Evolutionary conservation across 345 rosid species (phyloP), one percentile per base, ranked within the genome.

Genomic region (Brassica nigra): DNA sequence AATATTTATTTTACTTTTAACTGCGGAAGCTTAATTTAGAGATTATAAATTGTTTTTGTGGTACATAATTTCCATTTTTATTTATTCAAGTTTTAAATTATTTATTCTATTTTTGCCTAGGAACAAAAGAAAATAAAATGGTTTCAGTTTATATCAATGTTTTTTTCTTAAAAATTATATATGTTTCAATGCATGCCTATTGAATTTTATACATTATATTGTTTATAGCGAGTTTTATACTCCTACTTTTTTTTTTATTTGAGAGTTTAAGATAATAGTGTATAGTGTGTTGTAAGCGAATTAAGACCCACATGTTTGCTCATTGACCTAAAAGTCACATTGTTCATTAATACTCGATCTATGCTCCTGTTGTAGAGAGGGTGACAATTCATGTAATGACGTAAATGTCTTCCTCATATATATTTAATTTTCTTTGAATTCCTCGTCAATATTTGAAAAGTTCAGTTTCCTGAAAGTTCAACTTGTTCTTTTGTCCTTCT

Each of bases 331-430:
- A 69, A 80, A 68, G 79, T 74, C 83, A 4, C 49, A 4, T 42
- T 42, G 62, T 57, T 80, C 83, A 68, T 74, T 74, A 27, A 68
- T 80, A 62, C 75, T 49, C 66, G 65, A 52, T 79, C 67, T 29
- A 62, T 62, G 27, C 68, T 79, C 4, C 27, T 74, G 37, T 62
- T 28, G 23, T 33, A 66, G 73, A 59, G 82, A 62, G 42, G 14
- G 58, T 74, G 78, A 80, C 82, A 23, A 15, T 58, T 59, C 78
- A 61, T 67, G 8, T 73, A 11, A 12, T 62, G 66, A 62, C 29
- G 6, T 62, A 42, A 58, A 42, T 72, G 62, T 59, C 59, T 78
- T 65, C 44, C 36, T 64, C 62, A 57, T 71, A 1, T 61, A 14
- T 37, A 37, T 44, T 65, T 28, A 34, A 16, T 65, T 78, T 66